Conservation (phyloP, 768 basidiomycete genomes). For the Cantharellus anzutake region DNA sequence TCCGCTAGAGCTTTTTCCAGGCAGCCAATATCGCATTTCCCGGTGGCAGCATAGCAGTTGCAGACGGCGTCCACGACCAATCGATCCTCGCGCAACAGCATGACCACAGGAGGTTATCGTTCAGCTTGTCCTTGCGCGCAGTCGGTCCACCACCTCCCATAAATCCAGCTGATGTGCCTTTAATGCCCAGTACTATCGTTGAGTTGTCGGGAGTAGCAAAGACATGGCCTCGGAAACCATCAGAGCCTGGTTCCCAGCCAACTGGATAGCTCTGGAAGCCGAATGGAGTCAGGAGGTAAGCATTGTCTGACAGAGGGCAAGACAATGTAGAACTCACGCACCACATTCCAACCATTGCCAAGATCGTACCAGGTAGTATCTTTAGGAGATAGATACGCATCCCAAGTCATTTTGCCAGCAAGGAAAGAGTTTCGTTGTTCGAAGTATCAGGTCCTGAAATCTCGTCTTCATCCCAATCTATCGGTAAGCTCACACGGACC, state of each 20-base stretch:
- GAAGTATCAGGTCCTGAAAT: slow-evolving; percentile 51
- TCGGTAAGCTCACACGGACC: not conserved
- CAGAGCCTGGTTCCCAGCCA: slow-evolving; percentile 80
- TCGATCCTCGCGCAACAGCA: slow-evolving; percentile 92
- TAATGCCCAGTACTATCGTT: slow-evolving; percentile 74
- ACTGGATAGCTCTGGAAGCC: slow-evolving; percentile 40
- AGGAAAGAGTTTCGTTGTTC: slow-evolving; percentile 49
- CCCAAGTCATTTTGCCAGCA: slow-evolving; percentile 76
- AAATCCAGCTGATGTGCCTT: slow-evolving; percentile 73
- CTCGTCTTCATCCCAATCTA: slow-evolving; percentile 48
- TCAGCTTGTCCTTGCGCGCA: slow-evolving; percentile 72
- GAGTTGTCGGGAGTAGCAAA: slow-evolving; percentile 69
- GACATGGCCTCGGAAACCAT: slow-evolving; percentile 82
- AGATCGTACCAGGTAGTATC: slow-evolving; percentile 57
- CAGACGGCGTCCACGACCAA: slow-evolving; percentile 85
- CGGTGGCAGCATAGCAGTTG: slow-evolving; percentile 55
- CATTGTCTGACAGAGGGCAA: slow-evolving; percentile 1
- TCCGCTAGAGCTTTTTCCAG: slow-evolving; percentile 57
- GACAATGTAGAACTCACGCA: slow-evolving; percentile 14
- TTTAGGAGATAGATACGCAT: slow-evolving; percentile 49
- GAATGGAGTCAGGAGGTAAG: not conserved
- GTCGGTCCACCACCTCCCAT: slow-evolving; percentile 36
- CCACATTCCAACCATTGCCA: slow-evolving; percentile 40
- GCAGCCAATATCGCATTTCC: slow-evolving; percentile 66
- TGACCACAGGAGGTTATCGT: slow-evolving; percentile 87